These are phyloP conservation scores for Cajanus cajan DNA, from an alignment of 306 rosid genomes.

Conservation along the genomic window DNA sequence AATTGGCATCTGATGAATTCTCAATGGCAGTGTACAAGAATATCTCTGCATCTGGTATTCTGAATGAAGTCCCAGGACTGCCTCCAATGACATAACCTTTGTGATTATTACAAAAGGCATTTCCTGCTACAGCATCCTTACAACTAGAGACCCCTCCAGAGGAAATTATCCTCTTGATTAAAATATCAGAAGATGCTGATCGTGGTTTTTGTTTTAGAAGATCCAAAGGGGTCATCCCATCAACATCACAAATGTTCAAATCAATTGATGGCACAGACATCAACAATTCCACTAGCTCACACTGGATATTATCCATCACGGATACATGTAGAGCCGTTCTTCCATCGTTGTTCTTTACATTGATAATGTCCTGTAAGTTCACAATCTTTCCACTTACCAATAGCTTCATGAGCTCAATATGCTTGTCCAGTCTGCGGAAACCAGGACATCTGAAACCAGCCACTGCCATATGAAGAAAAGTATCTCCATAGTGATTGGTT, in stretches of 20 bases:
- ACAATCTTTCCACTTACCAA: constrained; percentile 44
- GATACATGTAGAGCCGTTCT: constrained; percentile 84
- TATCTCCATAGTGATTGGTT: constrained; percentile 71
- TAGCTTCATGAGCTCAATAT: constrained; percentile 62
- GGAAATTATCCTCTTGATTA: constrained; percentile 66
- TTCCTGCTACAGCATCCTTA: constrained; percentile 39
- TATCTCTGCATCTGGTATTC: constrained; percentile 91
- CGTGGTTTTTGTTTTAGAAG: constrained; percentile 56
- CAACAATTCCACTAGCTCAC: constrained; percentile 66
- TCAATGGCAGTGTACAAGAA: constrained; percentile 75
- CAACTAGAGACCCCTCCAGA: constrained; percentile 63
- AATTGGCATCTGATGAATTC: constrained; percentile 51
- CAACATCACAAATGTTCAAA: constrained; percentile 57
- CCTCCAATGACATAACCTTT: constrained; percentile 56
- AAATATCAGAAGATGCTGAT: constrained; percentile 67
- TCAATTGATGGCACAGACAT: constrained; percentile 64
- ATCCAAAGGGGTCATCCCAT: constrained; percentile 86
- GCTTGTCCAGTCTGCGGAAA: constrained; percentile 73
- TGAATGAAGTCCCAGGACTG: constrained; percentile 86
- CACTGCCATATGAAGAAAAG: constrained; percentile 84
- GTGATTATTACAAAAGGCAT: constrained; percentile 45
- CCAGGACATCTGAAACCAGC: constrained; percentile 90
- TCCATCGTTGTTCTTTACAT: constrained; percentile 73
- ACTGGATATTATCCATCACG: constrained; percentile 53
- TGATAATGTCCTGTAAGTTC: constrained; percentile 49